A percentile compares a stretch with the other conserved stretches of the same genome.
phyloP scores from a whole-genome alignment of 257 asterid genomes.

The Penstemon newberryi region DNA sequence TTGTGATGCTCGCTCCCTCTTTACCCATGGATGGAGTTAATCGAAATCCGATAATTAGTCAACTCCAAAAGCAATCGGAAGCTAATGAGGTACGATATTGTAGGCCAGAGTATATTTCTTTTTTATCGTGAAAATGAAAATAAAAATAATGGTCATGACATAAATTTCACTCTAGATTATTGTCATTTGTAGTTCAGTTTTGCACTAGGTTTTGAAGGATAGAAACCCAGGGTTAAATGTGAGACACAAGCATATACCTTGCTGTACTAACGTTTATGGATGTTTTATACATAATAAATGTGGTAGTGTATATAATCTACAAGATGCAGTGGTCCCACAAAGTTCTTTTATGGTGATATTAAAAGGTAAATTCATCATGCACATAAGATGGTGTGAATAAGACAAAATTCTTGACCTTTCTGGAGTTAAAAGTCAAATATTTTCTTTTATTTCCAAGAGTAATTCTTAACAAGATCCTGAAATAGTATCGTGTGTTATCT shows the following conservation, averaged over 20 bases:
- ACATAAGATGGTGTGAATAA: neutral
- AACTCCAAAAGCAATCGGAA: conserved; percentile 37
- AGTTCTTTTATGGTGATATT: no score
- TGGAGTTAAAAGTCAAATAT: no score
- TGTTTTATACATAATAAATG: conserved; percentile 20
- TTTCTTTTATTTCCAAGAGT: neutral
- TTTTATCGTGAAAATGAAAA: neutral
- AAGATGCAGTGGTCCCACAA: conserved; percentile 11
- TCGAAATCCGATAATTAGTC: conserved; percentile 36
- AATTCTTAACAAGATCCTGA: conserved; percentile 18
- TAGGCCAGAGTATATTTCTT: neutral
- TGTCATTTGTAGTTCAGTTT: neutral
- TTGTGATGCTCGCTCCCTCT: conserved; percentile 60
- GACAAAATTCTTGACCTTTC: neutral
- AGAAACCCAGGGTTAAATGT: neutral
- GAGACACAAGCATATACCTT: neutral
- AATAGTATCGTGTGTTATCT: conserved; percentile 18
- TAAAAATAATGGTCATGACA: neutral
- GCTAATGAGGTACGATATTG: conserved; percentile 49
- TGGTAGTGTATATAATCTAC: conserved; percentile 2
- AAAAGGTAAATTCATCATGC: neutral
- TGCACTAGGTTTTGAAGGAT: neutral
- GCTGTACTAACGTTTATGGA: conserved; percentile 9
- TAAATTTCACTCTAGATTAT: conserved; percentile 2
- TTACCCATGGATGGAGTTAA: conserved; percentile 40